These are phyloP conservation scores for Hysterangium stoloniferum DNA, from an alignment of 768 basidiomycete species.

Conservation along the genomic window DNA sequence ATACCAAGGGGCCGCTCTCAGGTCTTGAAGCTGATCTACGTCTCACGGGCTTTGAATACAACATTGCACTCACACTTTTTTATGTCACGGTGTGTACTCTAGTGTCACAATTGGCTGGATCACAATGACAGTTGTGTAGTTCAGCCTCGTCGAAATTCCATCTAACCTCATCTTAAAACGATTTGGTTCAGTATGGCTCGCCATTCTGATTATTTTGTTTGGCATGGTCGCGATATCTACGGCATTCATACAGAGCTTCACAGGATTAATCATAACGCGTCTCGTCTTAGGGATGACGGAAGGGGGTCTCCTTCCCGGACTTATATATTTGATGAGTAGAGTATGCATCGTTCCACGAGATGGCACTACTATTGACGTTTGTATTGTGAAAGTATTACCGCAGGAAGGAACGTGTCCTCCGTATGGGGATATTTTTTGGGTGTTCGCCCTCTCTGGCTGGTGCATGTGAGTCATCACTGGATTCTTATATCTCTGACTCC, in stretches of 20 bases:
- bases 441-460: constrained; percentile 28
- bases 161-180: constrained; percentile 36
- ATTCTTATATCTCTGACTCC: not conserved
- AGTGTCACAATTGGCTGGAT: not conserved
- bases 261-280: constrained; percentile 29
- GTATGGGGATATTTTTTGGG: constrained; percentile 31
- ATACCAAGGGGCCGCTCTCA: constrained; percentile 10
- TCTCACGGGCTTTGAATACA: constrained; percentile 34
- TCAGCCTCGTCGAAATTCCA: constrained; percentile 32
- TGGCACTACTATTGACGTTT: not conserved
- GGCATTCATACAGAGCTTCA: constrained; percentile 31
- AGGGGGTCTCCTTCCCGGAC: constrained; percentile 35
- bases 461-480: constrained; percentile 24
- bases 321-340: constrained; percentile 32
- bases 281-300: constrained; percentile 36
- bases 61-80: constrained; percentile 35
- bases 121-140: constrained; percentile 20
- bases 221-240: constrained; percentile 31
- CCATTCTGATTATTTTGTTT: constrained; percentile 31
- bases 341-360: constrained; percentile 20
- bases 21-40: constrained; percentile 33
- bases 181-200: constrained; percentile 33
- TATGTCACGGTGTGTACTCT: constrained; percentile 27
- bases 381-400: constrained; percentile 26
- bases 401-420: constrained; percentile 27